Percentiles rank a stretch among this genome's conserved stretches.
Conservation (phyloP, 805 yeast genomes). For the Metschnikowia sp. region DNA sequence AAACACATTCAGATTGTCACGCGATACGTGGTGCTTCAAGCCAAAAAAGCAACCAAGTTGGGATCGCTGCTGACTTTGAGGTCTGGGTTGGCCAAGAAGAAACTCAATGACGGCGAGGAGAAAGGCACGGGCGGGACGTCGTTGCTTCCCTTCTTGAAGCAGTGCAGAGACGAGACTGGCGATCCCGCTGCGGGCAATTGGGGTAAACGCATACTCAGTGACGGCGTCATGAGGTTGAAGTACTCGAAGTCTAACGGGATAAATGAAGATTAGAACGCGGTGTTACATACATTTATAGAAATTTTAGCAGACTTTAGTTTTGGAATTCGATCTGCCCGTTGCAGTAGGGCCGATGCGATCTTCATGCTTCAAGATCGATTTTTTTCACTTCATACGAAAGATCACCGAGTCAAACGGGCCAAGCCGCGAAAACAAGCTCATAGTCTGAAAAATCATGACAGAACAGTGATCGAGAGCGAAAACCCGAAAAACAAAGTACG, state of each 20-base stretch:
- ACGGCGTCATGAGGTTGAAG: slow-evolving; percentile 46
- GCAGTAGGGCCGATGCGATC: too few relatives aligned
- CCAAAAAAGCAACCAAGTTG: slow-evolving; percentile 50
- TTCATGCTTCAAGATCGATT: too few relatives aligned
- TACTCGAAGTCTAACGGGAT: slow-evolving; percentile 39
- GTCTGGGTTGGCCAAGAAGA: slow-evolving; percentile 60
- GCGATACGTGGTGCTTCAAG: slow-evolving; percentile 78
- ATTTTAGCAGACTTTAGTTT: too few relatives aligned
- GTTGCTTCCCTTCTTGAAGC: slow-evolving; percentile 85
- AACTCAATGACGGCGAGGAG: slow-evolving; percentile 47
- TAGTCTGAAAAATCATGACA: too few relatives aligned
- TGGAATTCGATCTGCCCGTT: not conserved
- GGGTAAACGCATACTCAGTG: slow-evolving; percentile 73
- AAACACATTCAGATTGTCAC: slow-evolving; percentile 92
- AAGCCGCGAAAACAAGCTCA: too few relatives aligned
- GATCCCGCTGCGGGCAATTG: slow-evolving; percentile 89
- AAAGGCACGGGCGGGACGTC: slow-evolving; percentile 96
- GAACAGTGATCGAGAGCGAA: too few relatives aligned
- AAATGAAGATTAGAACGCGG: slow-evolving; percentile 32
- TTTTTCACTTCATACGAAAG: too few relatives aligned
- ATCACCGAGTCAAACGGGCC: too few relatives aligned
- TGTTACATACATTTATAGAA: too few relatives aligned
- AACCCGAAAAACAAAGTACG: too few relatives aligned
- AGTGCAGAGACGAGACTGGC: slow-evolving; percentile 94
- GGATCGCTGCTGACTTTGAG: slow-evolving; percentile 61